Evolutionary conservation across 257 asterid genomes (phyloP), one percentile per base, ranked within the genome.

Genomic region (Ligustrum vulgare): DNA sequence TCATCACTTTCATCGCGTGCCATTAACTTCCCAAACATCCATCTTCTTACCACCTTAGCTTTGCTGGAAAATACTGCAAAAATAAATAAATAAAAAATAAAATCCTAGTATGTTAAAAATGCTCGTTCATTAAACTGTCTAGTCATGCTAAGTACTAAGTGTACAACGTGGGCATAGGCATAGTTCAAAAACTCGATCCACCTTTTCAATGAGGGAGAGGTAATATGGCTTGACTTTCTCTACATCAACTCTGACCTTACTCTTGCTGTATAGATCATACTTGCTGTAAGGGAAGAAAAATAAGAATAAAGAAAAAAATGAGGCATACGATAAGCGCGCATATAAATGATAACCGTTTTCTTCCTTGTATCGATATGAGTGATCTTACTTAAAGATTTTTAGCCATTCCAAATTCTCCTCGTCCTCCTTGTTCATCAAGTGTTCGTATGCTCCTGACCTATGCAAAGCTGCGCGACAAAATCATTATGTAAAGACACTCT

Each of bases 381-480:
- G 8, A 9, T 22, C 64, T 71, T 43, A 72, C 87, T 74, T 83
- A 80, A 86, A 86, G 41, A 81, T 72, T 2, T 81, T 31, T 37
- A 83, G 84, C 89, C 89, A 86, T 72, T 86, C 79, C 67, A 83
- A 71, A 32, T 79, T 83, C 68, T 86, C 79, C 32, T 15, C 67
- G 58, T 86, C 86, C 72, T 86, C 87, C 35, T 79, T 76, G 37
- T 82, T 86, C 88, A 86, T 84, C 74, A 86, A 75, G 77, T 84
- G 66, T 15, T 43, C 66, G 39, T 86, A 86, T 37, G 82, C 86
- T 22, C 84, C 86, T 1, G 69, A 65, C 69, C 69, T 77, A 43
- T 86, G 86, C 75, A 86, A 12, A 70, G 90, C 90, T 37, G 13
- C 43, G 8, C 12, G 43, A 37, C 2, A 12, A 11, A 37, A 37